phyloP scores from a whole-genome alignment of 1,284 basidiomycete species.

The Retiboletus flavoniger region DNA sequence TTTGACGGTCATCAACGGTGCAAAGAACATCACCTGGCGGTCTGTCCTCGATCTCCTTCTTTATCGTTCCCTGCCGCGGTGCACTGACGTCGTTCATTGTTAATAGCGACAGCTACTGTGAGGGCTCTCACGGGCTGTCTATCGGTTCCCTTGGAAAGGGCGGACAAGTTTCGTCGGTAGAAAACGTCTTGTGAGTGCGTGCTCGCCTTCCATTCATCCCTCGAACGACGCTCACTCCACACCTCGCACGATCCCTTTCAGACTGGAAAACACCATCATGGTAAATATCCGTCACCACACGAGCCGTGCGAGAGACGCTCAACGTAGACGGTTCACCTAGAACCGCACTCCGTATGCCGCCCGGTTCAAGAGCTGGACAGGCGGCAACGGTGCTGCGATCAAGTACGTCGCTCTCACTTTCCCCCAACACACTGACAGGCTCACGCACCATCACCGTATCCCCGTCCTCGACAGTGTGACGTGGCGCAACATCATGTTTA shows the following conservation, averaged over 20 bases:
- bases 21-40: conserved; percentile 57
- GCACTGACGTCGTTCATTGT: background rate
- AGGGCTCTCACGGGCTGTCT: conserved; percentile 59
- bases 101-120: conserved; percentile 49
- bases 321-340: conserved; percentile 28
- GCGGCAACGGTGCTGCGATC: conserved; percentile 55
- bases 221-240: background rate
- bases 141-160: conserved; percentile 58
- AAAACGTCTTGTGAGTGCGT: conserved; percentile 44
- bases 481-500: conserved; percentile 56
- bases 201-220: background rate
- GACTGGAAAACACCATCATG: conserved; percentile 56
- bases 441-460: background rate
- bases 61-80: background rate
- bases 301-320: background rate
- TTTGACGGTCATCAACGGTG: conserved; percentile 55
- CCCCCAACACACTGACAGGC: background rate
- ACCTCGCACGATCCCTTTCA: background rate
- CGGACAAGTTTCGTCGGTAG: conserved; percentile 52
- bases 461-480: conserved; percentile 42
- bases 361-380: conserved; percentile 69
- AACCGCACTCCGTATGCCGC: conserved; percentile 55
- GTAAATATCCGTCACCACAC: conserved; percentile 28
- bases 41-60: conserved; percentile 19
- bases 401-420: conserved; percentile 42